These are phyloP conservation scores for Penicillium verhagenii DNA, from an alignment of 495 filamentous ascomycete species.

Conservation along the genomic window DNA sequence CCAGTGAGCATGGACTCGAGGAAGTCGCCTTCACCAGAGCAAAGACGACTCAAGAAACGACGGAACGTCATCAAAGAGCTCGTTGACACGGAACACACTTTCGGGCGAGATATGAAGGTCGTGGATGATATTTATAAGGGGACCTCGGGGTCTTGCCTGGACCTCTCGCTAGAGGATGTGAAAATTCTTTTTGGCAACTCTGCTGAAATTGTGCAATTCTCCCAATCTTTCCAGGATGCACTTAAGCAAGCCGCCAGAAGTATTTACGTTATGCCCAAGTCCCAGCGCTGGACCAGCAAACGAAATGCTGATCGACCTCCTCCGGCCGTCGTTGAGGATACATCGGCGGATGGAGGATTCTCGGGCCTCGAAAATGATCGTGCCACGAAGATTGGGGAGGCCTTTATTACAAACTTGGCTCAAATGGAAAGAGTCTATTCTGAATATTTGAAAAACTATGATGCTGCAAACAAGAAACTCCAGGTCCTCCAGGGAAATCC, in stretches of 20 bases:
- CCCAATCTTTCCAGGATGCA: slow-evolving; percentile 69
- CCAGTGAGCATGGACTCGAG: slow-evolving; percentile 23
- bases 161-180: slow-evolving; percentile 78
- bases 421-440: slow-evolving; percentile 83
- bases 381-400: slow-evolving; percentile 72
- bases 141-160: slow-evolving; percentile 78
- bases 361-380: slow-evolving; percentile 71
- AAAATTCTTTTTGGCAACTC: slow-evolving; percentile 89
- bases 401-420: slow-evolving; percentile 69
- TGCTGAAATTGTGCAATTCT: slow-evolving; percentile 80
- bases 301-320: slow-evolving; percentile 45
- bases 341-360: slow-evolving; percentile 35
- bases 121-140: slow-evolving; percentile 95
- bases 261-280: slow-evolving; percentile 66
- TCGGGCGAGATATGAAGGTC: slow-evolving; percentile 90
- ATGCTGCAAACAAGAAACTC: slow-evolving; percentile 76
- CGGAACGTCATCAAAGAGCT: slow-evolving; percentile 83
- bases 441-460: slow-evolving; percentile 82
- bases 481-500: slow-evolving; percentile 66
- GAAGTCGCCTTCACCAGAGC: slow-evolving; percentile 52
- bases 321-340: slow-evolving; percentile 13
- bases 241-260: slow-evolving; percentile 73
- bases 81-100: slow-evolving; percentile 85
- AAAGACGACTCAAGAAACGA: slow-evolving; percentile 61
- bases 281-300: slow-evolving; percentile 56